Evolutionary conservation across 1,284 basidiomycete species (phyloP).

Genomic region (Rhizoctonia solani): DNA sequence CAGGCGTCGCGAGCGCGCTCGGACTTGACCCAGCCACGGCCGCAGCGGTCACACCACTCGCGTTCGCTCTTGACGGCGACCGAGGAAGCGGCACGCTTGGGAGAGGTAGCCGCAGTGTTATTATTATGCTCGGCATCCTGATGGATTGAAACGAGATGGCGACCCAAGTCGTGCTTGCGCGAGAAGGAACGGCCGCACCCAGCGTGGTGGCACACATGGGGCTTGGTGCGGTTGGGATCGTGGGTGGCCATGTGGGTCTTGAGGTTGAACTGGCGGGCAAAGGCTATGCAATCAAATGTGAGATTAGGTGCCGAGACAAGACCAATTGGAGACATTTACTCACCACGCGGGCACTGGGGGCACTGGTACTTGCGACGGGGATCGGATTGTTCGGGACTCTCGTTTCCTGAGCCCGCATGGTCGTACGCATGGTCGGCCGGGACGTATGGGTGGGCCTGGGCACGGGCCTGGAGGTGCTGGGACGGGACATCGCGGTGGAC

Average conservation of each 20-base stretch:
- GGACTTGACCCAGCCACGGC: conserved; percentile 63
- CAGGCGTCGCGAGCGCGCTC: conserved; percentile 59
- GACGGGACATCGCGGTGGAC: conserved; percentile 31
- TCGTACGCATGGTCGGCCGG: conserved; percentile 24
- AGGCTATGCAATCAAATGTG: conserved; percentile 54
- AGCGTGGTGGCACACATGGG: conserved; percentile 78
- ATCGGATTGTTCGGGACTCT: conserved; percentile 46
- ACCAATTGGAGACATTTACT: conserved; percentile 39
- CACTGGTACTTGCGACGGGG: conserved; percentile 78
- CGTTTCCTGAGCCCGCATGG: conserved; percentile 29
- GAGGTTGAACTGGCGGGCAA: conserved; percentile 87
- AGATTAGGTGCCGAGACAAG: conserved; percentile 3
- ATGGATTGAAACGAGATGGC: conserved; percentile 85
- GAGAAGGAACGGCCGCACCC: conserved; percentile 84
- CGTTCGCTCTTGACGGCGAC: conserved; percentile 44
- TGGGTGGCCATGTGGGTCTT: conserved; percentile 91
- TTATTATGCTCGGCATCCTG: conserved; percentile 51
- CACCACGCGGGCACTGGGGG: conserved; percentile 69
- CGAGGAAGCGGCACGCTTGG: conserved; percentile 19
- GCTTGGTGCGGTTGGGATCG: conserved; percentile 83
- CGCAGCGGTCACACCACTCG: conserved; percentile 73
- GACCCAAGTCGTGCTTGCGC: conserved; percentile 85
- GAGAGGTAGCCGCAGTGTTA: conserved; percentile 16
- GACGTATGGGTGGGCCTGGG: conserved; percentile 33
- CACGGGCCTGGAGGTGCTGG: conserved; percentile 33